Evolutionary conservation across 2,329 filamentous ascomycete species (phyloP).

Genomic region (Penicillium sp.): DNA sequence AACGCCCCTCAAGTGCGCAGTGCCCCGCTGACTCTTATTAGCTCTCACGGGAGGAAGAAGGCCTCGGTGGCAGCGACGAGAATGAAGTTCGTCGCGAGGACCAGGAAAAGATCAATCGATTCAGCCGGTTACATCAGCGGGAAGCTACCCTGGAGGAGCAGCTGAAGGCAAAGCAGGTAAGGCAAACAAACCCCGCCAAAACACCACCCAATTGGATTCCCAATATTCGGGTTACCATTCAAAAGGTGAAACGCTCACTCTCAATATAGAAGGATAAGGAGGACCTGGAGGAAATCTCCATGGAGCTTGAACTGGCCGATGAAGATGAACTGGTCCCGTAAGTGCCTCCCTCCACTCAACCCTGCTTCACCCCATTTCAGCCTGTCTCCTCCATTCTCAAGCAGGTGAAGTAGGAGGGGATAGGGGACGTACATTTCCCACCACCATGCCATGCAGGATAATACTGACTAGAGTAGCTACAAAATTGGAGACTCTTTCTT

Average conservation of each 20-base stretch:
- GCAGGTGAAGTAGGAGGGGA: too few relatives aligned
- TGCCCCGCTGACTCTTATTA: constrained; percentile 43
- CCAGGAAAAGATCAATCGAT: constrained; percentile 98
- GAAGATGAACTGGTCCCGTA: constrained; percentile 88
- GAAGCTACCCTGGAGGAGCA: constrained; percentile 79
- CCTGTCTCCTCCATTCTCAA: background rate
- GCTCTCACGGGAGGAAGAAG: constrained; percentile 95
- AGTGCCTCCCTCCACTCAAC: background rate
- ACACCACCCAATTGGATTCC: background rate
- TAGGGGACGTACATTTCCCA: too few relatives aligned
- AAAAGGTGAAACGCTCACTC: constrained; percentile 3
- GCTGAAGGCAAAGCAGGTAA: constrained; percentile 73
- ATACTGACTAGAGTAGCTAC: constrained; percentile 64
- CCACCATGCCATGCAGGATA: background rate
- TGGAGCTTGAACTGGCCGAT: constrained; percentile 89
- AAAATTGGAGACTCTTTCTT: constrained; percentile 97
- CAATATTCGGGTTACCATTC: background rate
- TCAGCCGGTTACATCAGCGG: constrained; percentile 90
- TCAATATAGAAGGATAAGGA: constrained; percentile 88
- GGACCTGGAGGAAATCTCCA: constrained; percentile 89
- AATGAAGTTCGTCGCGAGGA: constrained; percentile 94
- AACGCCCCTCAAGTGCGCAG: background rate
- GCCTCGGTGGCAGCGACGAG: constrained; percentile 72
- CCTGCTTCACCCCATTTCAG: background rate
- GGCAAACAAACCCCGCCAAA: too few relatives aligned